phyloP scores from a whole-genome alignment of 306 rosid species.

The Glycine tomentella region DNA sequence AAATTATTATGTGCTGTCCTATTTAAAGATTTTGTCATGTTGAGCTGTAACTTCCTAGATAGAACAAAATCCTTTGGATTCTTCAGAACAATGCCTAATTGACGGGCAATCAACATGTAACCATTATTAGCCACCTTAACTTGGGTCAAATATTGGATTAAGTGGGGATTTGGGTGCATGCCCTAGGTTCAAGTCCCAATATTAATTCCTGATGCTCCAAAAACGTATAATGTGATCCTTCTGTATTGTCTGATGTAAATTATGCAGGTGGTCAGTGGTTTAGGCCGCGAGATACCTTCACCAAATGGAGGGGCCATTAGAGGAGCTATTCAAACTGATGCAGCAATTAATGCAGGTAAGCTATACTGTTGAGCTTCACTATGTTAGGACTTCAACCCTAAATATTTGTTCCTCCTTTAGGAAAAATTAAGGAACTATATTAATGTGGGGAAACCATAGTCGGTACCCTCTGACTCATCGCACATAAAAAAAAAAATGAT shows the following conservation, averaged over 20 bases:
- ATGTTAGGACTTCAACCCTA: constrained; percentile 10
- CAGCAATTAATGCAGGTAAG: constrained; percentile 86
- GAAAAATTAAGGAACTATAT: not conserved
- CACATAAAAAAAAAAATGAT: not conserved
- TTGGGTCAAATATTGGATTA: not conserved
- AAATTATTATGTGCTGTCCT: constrained; percentile 14
- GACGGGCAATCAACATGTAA: constrained; percentile 19
- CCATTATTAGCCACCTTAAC: not conserved
- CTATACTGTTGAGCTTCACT: not conserved
- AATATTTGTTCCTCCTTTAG: not conserved
- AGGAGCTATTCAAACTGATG: constrained; percentile 98
- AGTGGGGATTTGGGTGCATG: not conserved
- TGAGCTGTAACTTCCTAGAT: constrained; percentile 8
- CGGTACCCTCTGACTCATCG: not conserved
- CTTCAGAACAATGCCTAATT: constrained; percentile 19
- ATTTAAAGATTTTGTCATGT: constrained; percentile 8
- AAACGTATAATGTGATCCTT: not conserved
- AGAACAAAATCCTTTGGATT: constrained; percentile 25
- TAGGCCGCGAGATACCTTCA: constrained; percentile 95
- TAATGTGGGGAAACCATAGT: constrained; percentile 9
- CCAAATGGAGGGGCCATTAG: constrained; percentile 84
- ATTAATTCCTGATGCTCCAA: not conserved
- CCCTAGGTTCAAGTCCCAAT: not conserved
- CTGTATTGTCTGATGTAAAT: constrained; percentile 40
- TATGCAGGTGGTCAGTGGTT: constrained; percentile 91